Conservation (phyloP, 2,329 filamentous ascomycete genomes). For the Neurospora sp. region DNA sequence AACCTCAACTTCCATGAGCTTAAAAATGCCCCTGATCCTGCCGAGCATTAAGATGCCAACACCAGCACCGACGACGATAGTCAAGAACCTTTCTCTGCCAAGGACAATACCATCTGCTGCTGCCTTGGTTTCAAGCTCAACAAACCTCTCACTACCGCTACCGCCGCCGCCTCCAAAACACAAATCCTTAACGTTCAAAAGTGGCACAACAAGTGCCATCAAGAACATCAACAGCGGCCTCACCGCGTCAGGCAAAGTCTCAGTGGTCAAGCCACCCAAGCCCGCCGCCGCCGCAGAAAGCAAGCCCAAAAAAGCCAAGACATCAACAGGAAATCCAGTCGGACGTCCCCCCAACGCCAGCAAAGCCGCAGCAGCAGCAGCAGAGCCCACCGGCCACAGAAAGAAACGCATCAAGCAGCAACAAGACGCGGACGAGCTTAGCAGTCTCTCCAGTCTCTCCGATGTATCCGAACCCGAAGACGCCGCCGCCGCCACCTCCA, state of each 20-base stretch:
- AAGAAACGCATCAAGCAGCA: conserved; percentile 24
- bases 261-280: conserved; percentile 2
- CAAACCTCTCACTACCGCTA: conserved; percentile 8
- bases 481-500: conserved; percentile 4
- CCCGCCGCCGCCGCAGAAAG: conserved; percentile 7
- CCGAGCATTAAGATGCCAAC: conserved; percentile 1
- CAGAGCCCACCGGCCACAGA: conserved; percentile 18
- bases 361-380: neutral
- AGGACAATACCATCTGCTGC: neutral
- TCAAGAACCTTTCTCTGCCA: neutral
- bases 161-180: neutral
- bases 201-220: conserved; percentile 18
- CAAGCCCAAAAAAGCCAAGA: conserved; percentile 18
- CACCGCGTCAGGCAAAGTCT: conserved; percentile 9
- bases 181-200: neutral
- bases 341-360: neutral
- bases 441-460: conserved; percentile 14
- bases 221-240: conserved; percentile 19
- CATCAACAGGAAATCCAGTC: neutral
- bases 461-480: conserved; percentile 21
- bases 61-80: conserved; percentile 6
- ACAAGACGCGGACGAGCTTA: conserved; percentile 16
- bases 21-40: conserved; percentile 25
- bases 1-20: conserved; percentile 25
- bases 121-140: neutral